Base-by-base conservation (phyloP, 2,329 filamentous ascomycete species). In the Paramyrothecium sp. region DNA sequence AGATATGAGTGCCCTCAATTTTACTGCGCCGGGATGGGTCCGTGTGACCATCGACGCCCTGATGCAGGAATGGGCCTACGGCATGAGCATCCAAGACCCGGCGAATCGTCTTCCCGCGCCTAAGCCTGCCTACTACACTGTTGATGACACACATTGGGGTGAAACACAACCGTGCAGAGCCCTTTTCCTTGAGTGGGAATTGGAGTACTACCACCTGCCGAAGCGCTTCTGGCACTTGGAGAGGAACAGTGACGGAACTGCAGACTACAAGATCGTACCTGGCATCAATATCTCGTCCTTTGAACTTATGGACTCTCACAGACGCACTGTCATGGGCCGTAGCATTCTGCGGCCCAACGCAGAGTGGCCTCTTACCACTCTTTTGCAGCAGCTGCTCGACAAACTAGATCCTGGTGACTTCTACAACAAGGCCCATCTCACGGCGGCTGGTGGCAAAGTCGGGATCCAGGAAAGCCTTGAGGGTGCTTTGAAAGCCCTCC, bases 121-220 rank as follows among this genome's bases (percentile, higher is more conserved):
- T 10, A 30, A 10, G 10, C 26, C 26, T 30, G 26, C 26, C 26
- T 30, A 30, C 26, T 30, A 30, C 26, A 30, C 26, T 10, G 26
- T 30, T 10, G 26, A 30, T 10, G 26, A 30, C 26, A 30, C 26
- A 10, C 26, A 30, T 30, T 56, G 34, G 49, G 20, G 19, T 10
- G 23, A 47, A n/a, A 56, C 55, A 2, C 55, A 56, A 41, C 50
- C 50, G 10, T 56, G 50, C 12, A 23, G 19, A 7, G 21, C 55
- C 7, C 26, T 56, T 11, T 56, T 56, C 51, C 26, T 56, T n/a
- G 55, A 56, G 22, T 56, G 55, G 55, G 55, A 56, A 22, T n/a
- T 21, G 16, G 55, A 56, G 23, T 56, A 53, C 20, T 53, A 30
- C 38, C 55, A 56, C 38, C 38, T 56, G 3, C 33, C n/a, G 33